Evolutionary conservation across 306 rosid genomes (phyloP).

Genomic region (Amphicarpaea edgeworthii): DNA sequence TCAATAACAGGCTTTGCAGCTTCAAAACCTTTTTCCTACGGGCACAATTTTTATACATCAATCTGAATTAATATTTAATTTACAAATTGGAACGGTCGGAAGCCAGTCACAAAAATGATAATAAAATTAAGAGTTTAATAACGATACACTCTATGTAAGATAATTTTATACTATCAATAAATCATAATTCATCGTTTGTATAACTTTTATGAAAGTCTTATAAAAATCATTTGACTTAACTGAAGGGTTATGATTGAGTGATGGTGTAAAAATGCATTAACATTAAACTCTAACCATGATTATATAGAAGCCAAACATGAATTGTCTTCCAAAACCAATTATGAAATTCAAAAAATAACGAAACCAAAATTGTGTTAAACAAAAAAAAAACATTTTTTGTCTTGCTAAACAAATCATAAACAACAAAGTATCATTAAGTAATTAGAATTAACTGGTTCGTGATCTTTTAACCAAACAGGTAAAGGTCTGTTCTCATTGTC

Average conservation of each 20-base stretch:
- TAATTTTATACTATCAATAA: too few relatives aligned
- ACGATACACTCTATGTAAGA: too few relatives aligned
- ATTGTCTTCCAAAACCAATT: neutral
- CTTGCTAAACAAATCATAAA: neutral
- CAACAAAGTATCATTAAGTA: neutral
- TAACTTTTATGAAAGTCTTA: too few relatives aligned
- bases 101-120: neutral
- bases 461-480: conserved; percentile 63
- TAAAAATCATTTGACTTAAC: too few relatives aligned
- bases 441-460: conserved; percentile 58
- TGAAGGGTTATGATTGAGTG: too few relatives aligned
- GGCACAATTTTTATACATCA: neutral
- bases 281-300: too few relatives aligned
- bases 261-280: too few relatives aligned
- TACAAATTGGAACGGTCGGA: neutral
- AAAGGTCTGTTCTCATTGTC: conserved; percentile 53
- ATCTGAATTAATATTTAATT: neutral
- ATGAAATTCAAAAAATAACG: too few relatives aligned
- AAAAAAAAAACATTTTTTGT: too few relatives aligned
- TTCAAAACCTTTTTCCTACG: conserved; percentile 63
- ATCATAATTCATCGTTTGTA: too few relatives aligned
- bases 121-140: too few relatives aligned
- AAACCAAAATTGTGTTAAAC: neutral
- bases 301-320: neutral
- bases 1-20: conserved; percentile 60